These are phyloP conservation scores for Yamadazyma kitorensis DNA, from an alignment of 805 yeast species.

Conservation along the genomic window DNA sequence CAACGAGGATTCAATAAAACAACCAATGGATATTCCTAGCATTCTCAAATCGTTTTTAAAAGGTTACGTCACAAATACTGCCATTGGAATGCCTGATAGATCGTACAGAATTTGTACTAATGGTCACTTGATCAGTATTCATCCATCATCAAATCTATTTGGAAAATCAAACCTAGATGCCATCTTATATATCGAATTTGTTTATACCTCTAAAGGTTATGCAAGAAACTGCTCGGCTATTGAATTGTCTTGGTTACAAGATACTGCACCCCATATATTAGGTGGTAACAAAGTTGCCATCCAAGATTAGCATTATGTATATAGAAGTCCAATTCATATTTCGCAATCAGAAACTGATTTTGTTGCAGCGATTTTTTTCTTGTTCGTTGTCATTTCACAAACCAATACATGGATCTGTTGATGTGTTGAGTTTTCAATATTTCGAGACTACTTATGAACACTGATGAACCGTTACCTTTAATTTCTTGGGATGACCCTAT, in stretches of 20 bases:
- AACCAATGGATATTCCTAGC: conserved; percentile 48
- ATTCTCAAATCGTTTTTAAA: conserved; percentile 75
- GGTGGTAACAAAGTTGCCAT: conserved; percentile 39
- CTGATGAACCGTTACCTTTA: conserved; percentile 12
- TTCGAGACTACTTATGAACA: conserved; percentile 1
- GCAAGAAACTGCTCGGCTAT: conserved; percentile 86
- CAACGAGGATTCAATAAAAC: conserved; percentile 17
- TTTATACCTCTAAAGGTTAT: conserved; percentile 88
- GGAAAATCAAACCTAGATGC: conserved; percentile 75
- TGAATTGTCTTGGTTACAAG: conserved; percentile 82
- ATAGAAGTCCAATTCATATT: conserved; percentile 1
- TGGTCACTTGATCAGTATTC: conserved; percentile 83
- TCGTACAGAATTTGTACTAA: conserved; percentile 81
- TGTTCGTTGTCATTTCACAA: too few relatives aligned
- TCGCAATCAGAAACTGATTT: too few relatives aligned
- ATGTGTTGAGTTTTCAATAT: too few relatives aligned
- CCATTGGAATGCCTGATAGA: conserved; percentile 92
- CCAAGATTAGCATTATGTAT: conserved; percentile 16
- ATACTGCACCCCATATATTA: conserved; percentile 65
- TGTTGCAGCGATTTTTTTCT: too few relatives aligned
- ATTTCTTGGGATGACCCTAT: conserved; percentile 12
- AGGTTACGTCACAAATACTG: conserved; percentile 87
- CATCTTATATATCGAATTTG: conserved; percentile 92
- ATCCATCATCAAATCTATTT: conserved; percentile 86
- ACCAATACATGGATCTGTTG: too few relatives aligned